Base-by-base conservation (phyloP, 2,329 filamentous ascomycete species). In the Polytolypa hystricis region DNA sequence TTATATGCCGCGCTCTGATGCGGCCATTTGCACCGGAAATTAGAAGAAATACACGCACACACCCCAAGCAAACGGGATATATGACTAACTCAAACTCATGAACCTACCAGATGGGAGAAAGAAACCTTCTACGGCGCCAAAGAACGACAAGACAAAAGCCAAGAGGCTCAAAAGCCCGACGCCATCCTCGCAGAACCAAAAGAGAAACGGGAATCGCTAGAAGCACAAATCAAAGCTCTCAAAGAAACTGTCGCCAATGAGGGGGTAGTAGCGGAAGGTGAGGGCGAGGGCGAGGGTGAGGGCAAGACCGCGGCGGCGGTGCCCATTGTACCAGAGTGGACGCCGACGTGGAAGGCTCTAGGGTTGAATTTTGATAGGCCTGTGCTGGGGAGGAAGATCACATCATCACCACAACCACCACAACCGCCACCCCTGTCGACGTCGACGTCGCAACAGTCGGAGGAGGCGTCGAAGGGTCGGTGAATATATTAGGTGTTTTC, bases 181-280 rank as follows among this genome's bases (percentile, higher is more conserved):
- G 53, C 52, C 3, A 58, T 58, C 45, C 54, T 58, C 51, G 59
- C 61, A 30, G 51, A 58, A 45, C 54, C 64, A 37, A 53, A 53
- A 28, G 51, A 50, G 18, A 58, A 67, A 44, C 61, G 71, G 49
- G 57, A 58, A 44, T 55, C 57, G 16, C 67, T 75, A 49, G 68
- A 66, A 42, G 58, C 70, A 54, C 72, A 81, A 60, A 83, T 81
- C 12, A 67, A 73, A 61, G 65, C 69, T 49, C 52, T 86, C 49
- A 56, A 83, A 44, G 60, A 66, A 33, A n/a, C n/a, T n/a, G n/a
- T n/a, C n/a, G 75, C 77, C 14, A 67, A 73, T 56, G 64, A 70
- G 49, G n/a, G n/a, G n/a, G n/a, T n/a, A n/a, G n/a, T n/a, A n/a
- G n/a, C n/a, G n/a, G n/a, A n/a, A n/a, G n/a, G n/a, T n/a, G n/a